Conservation (phyloP, 768 basidiomycete species). For the Dioszegia crocea region DNA sequence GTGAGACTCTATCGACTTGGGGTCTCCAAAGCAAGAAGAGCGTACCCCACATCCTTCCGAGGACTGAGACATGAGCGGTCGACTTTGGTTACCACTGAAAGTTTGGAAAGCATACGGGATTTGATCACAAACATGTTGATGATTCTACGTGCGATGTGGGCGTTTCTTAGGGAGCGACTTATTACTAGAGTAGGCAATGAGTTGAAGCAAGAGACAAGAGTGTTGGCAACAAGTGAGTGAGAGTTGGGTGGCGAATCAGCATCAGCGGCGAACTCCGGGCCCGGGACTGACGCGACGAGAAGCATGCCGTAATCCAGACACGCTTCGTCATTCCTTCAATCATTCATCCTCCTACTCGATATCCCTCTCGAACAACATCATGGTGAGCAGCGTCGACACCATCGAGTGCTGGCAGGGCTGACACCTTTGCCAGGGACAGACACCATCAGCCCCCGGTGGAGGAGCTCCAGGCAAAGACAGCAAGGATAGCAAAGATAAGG, state of each 20-base stretch:
- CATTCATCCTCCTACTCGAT: no score
- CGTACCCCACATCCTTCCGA: conserved; percentile 93
- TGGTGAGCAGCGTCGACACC: neutral
- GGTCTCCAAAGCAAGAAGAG: no score
- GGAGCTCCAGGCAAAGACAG: neutral
- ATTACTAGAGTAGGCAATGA: neutral
- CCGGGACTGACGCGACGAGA: no score
- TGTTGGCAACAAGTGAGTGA: neutral
- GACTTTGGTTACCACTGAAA: neutral
- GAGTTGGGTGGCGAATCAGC: neutral
- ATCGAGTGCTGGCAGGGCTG: no score
- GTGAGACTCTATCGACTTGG: neutral
- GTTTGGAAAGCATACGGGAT: conserved; percentile 33
- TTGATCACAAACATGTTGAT: conserved; percentile 47
- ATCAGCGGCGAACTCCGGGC: no score
- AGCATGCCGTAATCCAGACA: no score
- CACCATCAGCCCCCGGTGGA: conserved; percentile 43
- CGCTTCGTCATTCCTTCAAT: no score
- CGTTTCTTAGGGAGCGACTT: neutral
- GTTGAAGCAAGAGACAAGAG: no score
- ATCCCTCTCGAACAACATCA: neutral
- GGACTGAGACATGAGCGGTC: conserved; percentile 56
- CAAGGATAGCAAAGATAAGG: conserved; percentile 41
- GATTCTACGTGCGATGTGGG: neutral
- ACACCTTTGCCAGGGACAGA: conserved; percentile 40